Evolutionary conservation across 2,329 filamentous ascomycete genomes (phyloP).

Genomic region (Bisporella sp.): DNA sequence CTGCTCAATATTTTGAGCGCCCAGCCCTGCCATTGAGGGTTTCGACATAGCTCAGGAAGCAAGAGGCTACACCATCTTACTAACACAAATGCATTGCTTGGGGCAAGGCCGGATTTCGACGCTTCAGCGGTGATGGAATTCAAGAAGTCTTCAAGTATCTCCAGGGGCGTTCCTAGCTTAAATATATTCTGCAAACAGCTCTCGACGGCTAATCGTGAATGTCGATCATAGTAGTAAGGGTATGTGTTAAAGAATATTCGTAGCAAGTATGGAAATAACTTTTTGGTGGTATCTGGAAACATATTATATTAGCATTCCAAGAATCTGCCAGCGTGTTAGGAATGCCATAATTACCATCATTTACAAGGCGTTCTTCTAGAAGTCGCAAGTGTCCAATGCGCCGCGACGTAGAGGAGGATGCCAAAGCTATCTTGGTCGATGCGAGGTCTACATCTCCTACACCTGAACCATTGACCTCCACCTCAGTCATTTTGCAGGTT

Average conservation of each 20-base stretch:
- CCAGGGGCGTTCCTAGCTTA: conserved; percentile 45
- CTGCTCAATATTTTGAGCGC: conserved; percentile 59
- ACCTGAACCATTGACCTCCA: conserved; percentile 34
- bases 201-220: conserved; percentile 77
- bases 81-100: conserved; percentile 78
- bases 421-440: conserved; percentile 42
- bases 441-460: conserved; percentile 47
- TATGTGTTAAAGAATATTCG: conserved; percentile 81
- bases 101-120: conserved; percentile 68
- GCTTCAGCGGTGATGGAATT: conserved; percentile 64
- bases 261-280: conserved; percentile 48
- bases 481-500: conserved; percentile 42
- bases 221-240: conserved; percentile 76
- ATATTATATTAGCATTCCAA: conserved; percentile 5
- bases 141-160: conserved; percentile 57
- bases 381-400: conserved; percentile 48
- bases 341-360: conserved; percentile 37
- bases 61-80: conserved; percentile 84
- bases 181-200: conserved; percentile 68
- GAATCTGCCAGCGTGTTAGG: too few species aligned
- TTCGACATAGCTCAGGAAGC: conserved; percentile 61
- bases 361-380: conserved; percentile 49
- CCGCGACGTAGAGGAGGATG: conserved; percentile 53
- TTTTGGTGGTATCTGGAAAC: conserved; percentile 28
- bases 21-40: conserved; percentile 56